These are phyloP conservation scores for Globisporangium nodosum DNA, from an alignment of 352 stramenopile genomes.

Conservation along the genomic window DNA sequence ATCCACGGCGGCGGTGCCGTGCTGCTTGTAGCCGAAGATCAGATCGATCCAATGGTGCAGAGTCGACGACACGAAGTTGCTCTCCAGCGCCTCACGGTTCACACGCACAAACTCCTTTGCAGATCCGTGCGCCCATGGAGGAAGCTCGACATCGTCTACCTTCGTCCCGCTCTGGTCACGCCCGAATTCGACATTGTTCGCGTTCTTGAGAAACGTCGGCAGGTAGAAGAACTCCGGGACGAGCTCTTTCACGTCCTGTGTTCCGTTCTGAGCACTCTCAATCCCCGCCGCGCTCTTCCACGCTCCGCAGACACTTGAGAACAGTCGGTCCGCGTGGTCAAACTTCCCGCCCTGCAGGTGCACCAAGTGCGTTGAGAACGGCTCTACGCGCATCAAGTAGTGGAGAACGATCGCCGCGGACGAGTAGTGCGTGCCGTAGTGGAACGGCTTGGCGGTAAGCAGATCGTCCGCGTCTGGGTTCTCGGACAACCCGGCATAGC, in stretches of 20 bases:
- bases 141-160: conserved; percentile 90
- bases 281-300: conserved; percentile 84
- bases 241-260: conserved; percentile 98
- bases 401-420: conserved; percentile 95
- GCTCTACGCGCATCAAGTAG: conserved; percentile 96
- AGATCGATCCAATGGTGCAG: conserved; percentile 98
- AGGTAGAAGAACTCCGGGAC: conserved; percentile 98
- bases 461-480: conserved; percentile 31
- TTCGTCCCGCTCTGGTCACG: conserved; percentile 74
- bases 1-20: conserved; percentile 89
- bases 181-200: conserved; percentile 94
- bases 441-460: conserved; percentile 62
- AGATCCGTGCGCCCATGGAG: conserved; percentile 92
- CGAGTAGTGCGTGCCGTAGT: conserved; percentile 96
- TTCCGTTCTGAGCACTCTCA: conserved; percentile 64
- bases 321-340: conserved; percentile 97
- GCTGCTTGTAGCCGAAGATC: conserved; percentile 97
- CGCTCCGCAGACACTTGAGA: conserved; percentile 89
- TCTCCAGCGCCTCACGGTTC: conserved; percentile 95
- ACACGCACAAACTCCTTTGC: conserved; percentile 94
- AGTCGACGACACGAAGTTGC: conserved; percentile 92
- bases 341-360: conserved; percentile 96
- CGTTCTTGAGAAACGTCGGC: conserved; percentile 94
- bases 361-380: conserved; percentile 92
- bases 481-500: conserved; percentile 59